These are phyloP conservation scores for Beauveria sp. DNA, from an alignment of 2,329 filamentous ascomycete species.

Conservation along the genomic window DNA sequence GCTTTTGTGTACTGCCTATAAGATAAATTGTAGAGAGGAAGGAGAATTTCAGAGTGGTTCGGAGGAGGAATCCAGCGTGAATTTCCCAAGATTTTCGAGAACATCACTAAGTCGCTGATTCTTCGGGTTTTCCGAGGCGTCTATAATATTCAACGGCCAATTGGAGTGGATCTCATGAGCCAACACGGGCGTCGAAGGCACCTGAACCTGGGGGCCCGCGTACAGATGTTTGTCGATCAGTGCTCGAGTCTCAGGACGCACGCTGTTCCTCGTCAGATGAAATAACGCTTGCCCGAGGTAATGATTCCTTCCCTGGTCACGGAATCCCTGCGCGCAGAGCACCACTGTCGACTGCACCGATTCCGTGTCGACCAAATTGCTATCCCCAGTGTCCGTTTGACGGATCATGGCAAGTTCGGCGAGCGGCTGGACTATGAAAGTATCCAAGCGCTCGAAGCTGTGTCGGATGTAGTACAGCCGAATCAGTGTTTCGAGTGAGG, in stretches of 20 bases:
- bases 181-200: neutral
- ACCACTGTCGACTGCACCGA: neutral
- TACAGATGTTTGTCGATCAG: neutral
- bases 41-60: too few relatives aligned
- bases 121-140: neutral
- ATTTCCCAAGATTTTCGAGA: neutral
- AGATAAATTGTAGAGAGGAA: too few relatives aligned
- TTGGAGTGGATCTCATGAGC: neutral
- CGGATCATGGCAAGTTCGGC: neutral
- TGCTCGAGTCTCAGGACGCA: neutral
- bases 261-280: neutral
- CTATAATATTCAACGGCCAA: neutral
- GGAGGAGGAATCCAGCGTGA: too few relatives aligned
- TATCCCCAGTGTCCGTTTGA: neutral
- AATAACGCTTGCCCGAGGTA: neutral
- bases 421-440: neutral
- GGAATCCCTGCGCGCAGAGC: neutral
- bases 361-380: neutral
- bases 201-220: neutral
- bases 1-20: too few relatives aligned
- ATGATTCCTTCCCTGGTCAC: neutral
- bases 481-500: constrained; percentile 1
- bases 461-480: constrained; percentile 16
- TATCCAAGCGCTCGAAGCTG: constrained; percentile 15
- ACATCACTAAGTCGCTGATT: neutral